Evolutionary conservation across 768 basidiomycete genomes (phyloP).

Genomic region (Suillus subalutaceus): DNA sequence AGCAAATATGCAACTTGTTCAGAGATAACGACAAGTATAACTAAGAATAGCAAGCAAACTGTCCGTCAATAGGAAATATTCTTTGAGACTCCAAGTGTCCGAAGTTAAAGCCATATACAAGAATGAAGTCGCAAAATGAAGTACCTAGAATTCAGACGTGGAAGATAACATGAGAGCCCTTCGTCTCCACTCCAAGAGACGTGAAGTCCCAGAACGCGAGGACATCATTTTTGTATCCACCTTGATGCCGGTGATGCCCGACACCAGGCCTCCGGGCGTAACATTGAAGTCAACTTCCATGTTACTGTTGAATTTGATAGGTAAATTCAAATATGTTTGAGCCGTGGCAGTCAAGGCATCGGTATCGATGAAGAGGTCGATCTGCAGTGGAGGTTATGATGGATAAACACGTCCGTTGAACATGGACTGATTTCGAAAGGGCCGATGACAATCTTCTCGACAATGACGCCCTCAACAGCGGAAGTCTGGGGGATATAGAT

Average conservation of each 20-base stretch:
- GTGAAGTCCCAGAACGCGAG: neutral
- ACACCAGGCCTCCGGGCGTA: too few relatives aligned
- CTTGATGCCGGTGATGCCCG: neutral
- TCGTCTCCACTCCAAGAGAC: neutral
- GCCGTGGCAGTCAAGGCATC: neutral
- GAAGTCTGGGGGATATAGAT: neutral
- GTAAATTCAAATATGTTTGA: neutral
- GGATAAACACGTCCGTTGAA: neutral
- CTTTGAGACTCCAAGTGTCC: neutral
- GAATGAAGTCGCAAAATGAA: neutral
- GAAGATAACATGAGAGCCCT: neutral
- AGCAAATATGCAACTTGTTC: neutral
- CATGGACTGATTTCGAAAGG: neutral
- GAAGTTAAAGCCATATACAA: neutral
- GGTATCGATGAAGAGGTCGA: neutral
- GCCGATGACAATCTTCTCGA: neutral
- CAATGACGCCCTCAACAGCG: neutral
- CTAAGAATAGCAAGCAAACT: neutral
- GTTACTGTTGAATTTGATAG: neutral
- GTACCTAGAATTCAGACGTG: neutral
- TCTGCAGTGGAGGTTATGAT: neutral
- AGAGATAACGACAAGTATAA: neutral
- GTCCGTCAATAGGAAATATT: neutral
- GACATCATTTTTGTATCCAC: neutral
- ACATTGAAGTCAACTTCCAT: neutral